Evolutionary conservation across 805 yeast genomes (phyloP).

Genomic region (Nakazawaea anatomiae): DNA sequence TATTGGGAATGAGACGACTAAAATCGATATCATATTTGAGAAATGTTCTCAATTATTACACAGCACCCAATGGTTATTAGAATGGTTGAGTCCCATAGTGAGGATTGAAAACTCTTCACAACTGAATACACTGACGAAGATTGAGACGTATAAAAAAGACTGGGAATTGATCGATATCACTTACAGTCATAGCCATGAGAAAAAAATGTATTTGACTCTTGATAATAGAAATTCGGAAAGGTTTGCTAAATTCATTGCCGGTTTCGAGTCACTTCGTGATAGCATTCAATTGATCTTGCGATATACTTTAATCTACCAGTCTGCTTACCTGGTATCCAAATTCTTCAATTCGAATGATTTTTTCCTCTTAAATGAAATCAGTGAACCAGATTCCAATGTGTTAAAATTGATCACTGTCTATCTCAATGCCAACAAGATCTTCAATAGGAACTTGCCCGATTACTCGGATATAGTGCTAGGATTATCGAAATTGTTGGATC

Average conservation of each 20-base stretch:
- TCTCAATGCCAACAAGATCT: slow-evolving; percentile 36
- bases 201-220: slow-evolving; percentile 20
- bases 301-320: slow-evolving; percentile 49
- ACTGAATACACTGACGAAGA: slow-evolving; percentile 10
- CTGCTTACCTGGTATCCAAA: slow-evolving; percentile 44
- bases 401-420: slow-evolving; percentile 45
- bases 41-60: slow-evolving; percentile 47
- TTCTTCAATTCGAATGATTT: slow-evolving; percentile 42
- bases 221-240: slow-evolving; percentile 21
- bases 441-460: slow-evolving; percentile 13
- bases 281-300: slow-evolving; percentile 43
- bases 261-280: slow-evolving; percentile 29
- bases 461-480: slow-evolving; percentile 35
- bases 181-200: slow-evolving; percentile 5
- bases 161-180: slow-evolving; percentile 23
- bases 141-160: slow-evolving; percentile 20
- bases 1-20: slow-evolving; percentile 17
- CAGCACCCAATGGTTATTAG: slow-evolving; percentile 49
- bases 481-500: slow-evolving; percentile 44
- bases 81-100: slow-evolving; percentile 55
- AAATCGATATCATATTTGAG: slow-evolving; percentile 25
- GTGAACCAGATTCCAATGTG: slow-evolving; percentile 37
- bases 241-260: slow-evolving; percentile 30
- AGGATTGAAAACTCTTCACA: slow-evolving; percentile 24
- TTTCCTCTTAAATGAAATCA: slow-evolving; percentile 51